These are phyloP conservation scores for Trametes maxima DNA, from an alignment of 768 basidiomycete species.

Conservation along the genomic window DNA sequence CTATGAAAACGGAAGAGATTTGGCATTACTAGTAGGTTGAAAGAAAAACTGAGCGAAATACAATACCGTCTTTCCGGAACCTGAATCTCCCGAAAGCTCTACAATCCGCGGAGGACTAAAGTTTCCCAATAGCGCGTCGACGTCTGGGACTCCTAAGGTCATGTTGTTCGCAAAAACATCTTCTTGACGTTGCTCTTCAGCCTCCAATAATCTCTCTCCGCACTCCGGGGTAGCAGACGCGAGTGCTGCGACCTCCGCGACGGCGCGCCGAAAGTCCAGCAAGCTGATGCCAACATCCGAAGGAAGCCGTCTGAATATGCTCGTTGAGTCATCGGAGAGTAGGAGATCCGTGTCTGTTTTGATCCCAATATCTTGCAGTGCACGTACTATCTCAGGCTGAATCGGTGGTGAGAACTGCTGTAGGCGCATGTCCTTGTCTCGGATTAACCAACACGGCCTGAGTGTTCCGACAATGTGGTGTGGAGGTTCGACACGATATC, in stretches of 20 bases:
- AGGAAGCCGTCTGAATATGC: slow-evolving; percentile 55
- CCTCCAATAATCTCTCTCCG: slow-evolving; percentile 35
- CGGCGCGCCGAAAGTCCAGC: slow-evolving; percentile 47
- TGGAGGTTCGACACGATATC: not conserved
- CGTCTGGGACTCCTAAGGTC: slow-evolving; percentile 42
- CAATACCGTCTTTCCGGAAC: slow-evolving; percentile 68
- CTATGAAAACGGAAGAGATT: slow-evolving; percentile 40
- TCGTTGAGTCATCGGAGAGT: slow-evolving; percentile 48
- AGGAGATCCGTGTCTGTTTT: slow-evolving; percentile 61
- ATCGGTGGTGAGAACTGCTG: slow-evolving; percentile 32
- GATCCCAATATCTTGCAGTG: slow-evolving; percentile 52
- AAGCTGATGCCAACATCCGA: slow-evolving; percentile 47
- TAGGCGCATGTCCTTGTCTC: slow-evolving; percentile 24
- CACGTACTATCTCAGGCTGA: slow-evolving; percentile 45
- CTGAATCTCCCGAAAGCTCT: slow-evolving; percentile 68
- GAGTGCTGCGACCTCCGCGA: slow-evolving; percentile 41
- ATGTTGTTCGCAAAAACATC: slow-evolving; percentile 15
- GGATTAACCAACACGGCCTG: not conserved
- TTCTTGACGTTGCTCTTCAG: slow-evolving; percentile 17
- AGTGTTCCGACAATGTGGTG: not conserved
- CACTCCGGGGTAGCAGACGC: slow-evolving; percentile 46
- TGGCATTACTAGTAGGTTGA: too few species aligned
- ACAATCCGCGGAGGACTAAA: slow-evolving; percentile 56
- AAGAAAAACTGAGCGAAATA: not conserved
- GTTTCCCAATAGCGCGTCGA: slow-evolving; percentile 56